phyloP scores from a whole-genome alignment of 148 eudicot genomes.

The Pharnaceum exiguum region DNA sequence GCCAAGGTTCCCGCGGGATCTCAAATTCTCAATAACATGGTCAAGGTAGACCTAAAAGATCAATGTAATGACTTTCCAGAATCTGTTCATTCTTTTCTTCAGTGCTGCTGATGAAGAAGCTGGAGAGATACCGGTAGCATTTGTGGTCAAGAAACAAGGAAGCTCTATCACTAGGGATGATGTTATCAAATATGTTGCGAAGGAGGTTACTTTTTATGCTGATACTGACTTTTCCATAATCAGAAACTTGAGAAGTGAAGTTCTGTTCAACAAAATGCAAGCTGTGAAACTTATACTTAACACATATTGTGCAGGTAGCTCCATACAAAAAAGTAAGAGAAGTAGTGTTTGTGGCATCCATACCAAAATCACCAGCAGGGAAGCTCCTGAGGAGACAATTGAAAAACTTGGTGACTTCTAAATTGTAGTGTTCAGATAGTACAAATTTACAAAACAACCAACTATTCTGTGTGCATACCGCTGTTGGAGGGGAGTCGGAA shows the following conservation, averaged over 20 bases:
- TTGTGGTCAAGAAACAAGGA: slow-evolving; percentile 54
- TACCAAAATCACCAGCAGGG: slow-evolving; percentile 61
- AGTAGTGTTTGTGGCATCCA: slow-evolving; percentile 40
- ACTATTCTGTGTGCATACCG: no score
- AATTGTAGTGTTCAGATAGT: slow-evolving; percentile 31
- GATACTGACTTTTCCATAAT: neutral
- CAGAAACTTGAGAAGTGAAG: neutral
- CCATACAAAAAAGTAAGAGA: slow-evolving; percentile 74
- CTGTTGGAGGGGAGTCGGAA: no score
- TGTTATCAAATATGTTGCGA: slow-evolving; percentile 53
- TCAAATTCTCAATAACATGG: no score
- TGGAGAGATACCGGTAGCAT: slow-evolving; percentile 90
- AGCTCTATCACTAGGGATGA: slow-evolving; percentile 44
- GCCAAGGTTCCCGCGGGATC: no score
- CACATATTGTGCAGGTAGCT: slow-evolving; percentile 50
- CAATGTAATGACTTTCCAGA: neutral
- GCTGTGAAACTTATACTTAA: neutral
- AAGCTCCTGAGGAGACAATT: slow-evolving; percentile 52
- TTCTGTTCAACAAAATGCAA: neutral
- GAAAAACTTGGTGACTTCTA: slow-evolving; percentile 30
- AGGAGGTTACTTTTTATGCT: slow-evolving; percentile 37
- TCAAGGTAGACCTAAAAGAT: no score
- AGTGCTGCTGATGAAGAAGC: slow-evolving; percentile 66
- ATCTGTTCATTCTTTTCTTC: slow-evolving; percentile 5
- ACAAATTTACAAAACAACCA: no score